These are phyloP conservation scores for Ustilago loliicola DNA, from an alignment of 1,284 basidiomycete species.

Conservation along the genomic window DNA sequence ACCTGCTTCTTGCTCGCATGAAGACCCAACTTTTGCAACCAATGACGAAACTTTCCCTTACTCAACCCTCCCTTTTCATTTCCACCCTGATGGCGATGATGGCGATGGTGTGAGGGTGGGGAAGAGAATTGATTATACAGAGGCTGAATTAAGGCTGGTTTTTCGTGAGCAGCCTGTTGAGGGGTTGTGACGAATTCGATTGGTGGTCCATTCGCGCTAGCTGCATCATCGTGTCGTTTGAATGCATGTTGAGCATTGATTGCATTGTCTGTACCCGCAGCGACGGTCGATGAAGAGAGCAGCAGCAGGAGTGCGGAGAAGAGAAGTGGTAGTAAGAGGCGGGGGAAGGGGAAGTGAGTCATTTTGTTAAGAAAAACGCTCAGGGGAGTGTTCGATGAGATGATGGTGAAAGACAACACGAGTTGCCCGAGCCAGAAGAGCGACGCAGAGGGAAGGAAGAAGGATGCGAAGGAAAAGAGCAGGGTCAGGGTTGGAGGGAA, in stretches of 20 bases:
- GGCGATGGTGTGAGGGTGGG: not conserved
- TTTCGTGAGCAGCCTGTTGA: not conserved
- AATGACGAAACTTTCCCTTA: conserved; percentile 3
- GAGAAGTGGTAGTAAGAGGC: not conserved
- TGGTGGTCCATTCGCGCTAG: not conserved
- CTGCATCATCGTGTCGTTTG: conserved; percentile 12
- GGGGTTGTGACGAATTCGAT: not conserved
- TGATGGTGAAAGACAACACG: too few species aligned
- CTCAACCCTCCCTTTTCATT: conserved; percentile 5
- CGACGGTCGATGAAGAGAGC: not conserved
- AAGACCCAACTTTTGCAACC: conserved; percentile 25
- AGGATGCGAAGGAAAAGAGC: not conserved
- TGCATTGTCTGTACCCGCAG: not conserved
- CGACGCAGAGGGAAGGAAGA: too few species aligned
- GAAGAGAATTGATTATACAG: conserved; percentile 30
- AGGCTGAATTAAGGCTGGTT: conserved; percentile 8
- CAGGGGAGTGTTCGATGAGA: too few species aligned
- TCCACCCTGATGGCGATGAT: not conserved
- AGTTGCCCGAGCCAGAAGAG: too few species aligned
- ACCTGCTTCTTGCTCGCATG: conserved; percentile 14
- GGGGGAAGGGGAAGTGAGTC: not conserved
- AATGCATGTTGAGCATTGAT: conserved; percentile 1
- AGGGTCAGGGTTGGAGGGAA: too few species aligned
- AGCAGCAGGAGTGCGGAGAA: not conserved
- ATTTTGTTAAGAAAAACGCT: too few species aligned